Evolutionary conservation across 2,329 filamentous ascomycete genomes (phyloP), one percentile per base, ranked within the genome.

Genomic region (Lithohypha guttulata): DNA sequence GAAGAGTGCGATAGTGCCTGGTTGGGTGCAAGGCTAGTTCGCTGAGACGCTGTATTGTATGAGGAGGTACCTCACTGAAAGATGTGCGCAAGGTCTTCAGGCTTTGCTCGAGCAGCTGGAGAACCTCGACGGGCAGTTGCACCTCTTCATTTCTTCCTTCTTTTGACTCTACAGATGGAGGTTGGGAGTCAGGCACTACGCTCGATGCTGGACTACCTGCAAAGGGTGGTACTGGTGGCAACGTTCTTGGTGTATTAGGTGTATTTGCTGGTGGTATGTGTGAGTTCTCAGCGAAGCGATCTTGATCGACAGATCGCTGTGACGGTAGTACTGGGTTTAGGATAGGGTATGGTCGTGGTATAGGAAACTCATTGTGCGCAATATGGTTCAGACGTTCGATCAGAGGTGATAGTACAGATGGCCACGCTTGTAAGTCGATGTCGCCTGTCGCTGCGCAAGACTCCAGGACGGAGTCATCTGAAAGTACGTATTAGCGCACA

Each of bases 31-130:
- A 68, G 3, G 94, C 67, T 20, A 96, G 78, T 66, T 98, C 91
- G 15, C 86, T 77, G 15, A 98, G 73, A 26, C 91, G 81, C 62
- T 98, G 91, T 45, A 95, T 74, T 2, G 91, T 96, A 58, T 96
- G 85, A 0, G 91, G 91, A 1, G 91, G 89, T 51, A 82, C 74
- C 2, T 68, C 65, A 15, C 73, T 57, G 60, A 98, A 98, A 49
- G 72, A 73, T 2, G 66, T 68, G 34, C 62, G 67, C 26, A 94
- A 66, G 11, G 79, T 77, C 11, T 56, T 57, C 46, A 57, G 38
- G 84, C 79, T 42, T 73, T 73, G 43, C 61, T 40, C 57, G 32
- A 84, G 62, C 55, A 84, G 73, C 39, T 70, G 68, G 42, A 69
- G 62, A 34, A 89, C 66, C 46, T 79, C 77, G 6, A 69, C 68